Conservation (phyloP, 495 filamentous ascomycete genomes). For the Aspergillus cristatus region DNA sequence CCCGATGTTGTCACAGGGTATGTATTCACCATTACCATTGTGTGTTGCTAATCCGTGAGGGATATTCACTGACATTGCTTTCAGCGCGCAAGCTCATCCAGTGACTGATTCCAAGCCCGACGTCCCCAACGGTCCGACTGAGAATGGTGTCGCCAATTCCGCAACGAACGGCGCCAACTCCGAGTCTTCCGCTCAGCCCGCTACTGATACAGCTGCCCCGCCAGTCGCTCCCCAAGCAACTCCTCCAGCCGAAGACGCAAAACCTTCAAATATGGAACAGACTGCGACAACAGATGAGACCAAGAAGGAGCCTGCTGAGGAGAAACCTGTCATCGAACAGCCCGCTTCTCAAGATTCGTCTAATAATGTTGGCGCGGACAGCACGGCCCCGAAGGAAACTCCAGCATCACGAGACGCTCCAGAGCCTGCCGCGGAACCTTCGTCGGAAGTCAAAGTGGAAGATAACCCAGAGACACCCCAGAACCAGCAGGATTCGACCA, state of each 20-base stretch:
- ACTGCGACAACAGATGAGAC: slow-evolving; percentile 7
- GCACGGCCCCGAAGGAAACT: slow-evolving; percentile 13
- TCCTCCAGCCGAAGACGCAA: slow-evolving; percentile 9
- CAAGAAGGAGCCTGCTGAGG: slow-evolving; percentile 4
- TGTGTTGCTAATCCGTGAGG: neutral
- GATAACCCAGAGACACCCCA: too few relatives aligned
- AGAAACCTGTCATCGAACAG: slow-evolving; percentile 1
- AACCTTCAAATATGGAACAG: slow-evolving; percentile 6
- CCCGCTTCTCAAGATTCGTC: slow-evolving; percentile 1
- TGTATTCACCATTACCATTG: slow-evolving; percentile 7
- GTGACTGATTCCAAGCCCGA: slow-evolving; percentile 15
- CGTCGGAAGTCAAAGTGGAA: neutral
- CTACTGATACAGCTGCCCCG: slow-evolving; percentile 5
- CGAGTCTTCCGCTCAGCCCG: slow-evolving; percentile 23
- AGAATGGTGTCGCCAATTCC: slow-evolving; percentile 7
- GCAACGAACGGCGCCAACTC: slow-evolving; percentile 20
- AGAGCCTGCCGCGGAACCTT: slow-evolving; percentile 2
- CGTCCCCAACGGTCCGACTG: slow-evolving; percentile 5
- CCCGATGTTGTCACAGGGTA: slow-evolving; percentile 23
- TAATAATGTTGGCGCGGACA: slow-evolving; percentile 3
- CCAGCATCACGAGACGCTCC: slow-evolving; percentile 8
- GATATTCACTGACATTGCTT: slow-evolving; percentile 10
- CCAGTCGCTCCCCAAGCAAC: neutral
- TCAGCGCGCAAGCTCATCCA: slow-evolving; percentile 11
- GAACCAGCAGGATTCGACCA: slow-evolving; percentile 2